Evolutionary conservation across 2,329 filamentous ascomycete species (phyloP).

Genomic region (Penicillium sp.): DNA sequence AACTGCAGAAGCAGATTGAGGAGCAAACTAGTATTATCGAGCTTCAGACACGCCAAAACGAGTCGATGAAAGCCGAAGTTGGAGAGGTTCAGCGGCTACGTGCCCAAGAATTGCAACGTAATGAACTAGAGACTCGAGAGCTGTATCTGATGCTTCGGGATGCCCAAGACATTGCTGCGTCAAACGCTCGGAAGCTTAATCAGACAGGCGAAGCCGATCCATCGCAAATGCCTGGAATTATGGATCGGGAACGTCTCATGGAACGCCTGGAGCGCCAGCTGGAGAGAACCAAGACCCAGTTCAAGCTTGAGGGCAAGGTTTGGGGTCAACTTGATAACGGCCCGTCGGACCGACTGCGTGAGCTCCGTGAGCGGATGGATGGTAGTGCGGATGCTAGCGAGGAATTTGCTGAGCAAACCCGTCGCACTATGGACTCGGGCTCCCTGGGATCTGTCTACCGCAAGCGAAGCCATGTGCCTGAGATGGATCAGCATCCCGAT

Average conservation of each 20-base stretch:
- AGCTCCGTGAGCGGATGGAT: constrained; percentile 94
- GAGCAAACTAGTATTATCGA: constrained; percentile 91
- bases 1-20: constrained; percentile 89
- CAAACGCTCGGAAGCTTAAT: constrained; percentile 67
- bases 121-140: constrained; percentile 93
- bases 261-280: constrained; percentile 92
- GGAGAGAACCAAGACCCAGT: constrained; percentile 95
- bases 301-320: constrained; percentile 89
- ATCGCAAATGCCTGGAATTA: constrained; percentile 81
- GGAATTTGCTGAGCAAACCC: constrained; percentile 55
- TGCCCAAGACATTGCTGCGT: constrained; percentile 91
- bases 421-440: constrained; percentile 67
- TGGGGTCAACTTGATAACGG: constrained; percentile 72
- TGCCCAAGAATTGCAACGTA: constrained; percentile 87
- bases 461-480: constrained; percentile 46
- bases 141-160: constrained; percentile 97
- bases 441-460: constrained; percentile 72
- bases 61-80: constrained; percentile 84
- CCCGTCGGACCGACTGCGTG: constrained; percentile 87
- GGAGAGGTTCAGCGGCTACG: constrained; percentile 82
- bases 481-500: constrained; percentile 37
- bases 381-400: constrained; percentile 55
- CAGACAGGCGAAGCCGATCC: constrained; percentile 60
- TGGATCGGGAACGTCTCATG: constrained; percentile 91
- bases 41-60: constrained; percentile 80